Evolutionary conservation across 2,329 filamentous ascomycete genomes (phyloP).

Genomic region (Fusarium sublunatum): DNA sequence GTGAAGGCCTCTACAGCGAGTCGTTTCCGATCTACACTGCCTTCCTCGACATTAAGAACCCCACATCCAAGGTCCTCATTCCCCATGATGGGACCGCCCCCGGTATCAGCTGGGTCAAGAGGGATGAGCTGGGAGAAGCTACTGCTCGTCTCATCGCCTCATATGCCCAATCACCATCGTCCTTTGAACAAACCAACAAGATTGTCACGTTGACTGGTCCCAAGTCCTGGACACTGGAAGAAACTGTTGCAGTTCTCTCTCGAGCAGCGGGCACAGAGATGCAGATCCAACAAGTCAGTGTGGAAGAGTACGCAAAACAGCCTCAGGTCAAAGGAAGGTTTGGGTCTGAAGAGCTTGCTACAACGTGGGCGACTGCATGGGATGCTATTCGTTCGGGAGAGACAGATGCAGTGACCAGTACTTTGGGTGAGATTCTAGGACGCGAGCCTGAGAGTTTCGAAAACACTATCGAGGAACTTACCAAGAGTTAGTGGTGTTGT

Average conservation of each 20-base stretch:
- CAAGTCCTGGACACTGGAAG: slow-evolving; percentile 4
- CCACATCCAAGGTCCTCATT: not conserved
- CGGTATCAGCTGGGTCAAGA: slow-evolving; percentile 33
- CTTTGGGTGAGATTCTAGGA: slow-evolving; percentile 8
- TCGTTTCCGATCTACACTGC: slow-evolving; percentile 36
- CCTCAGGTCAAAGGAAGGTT: slow-evolving; percentile 22
- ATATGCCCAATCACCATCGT: not conserved
- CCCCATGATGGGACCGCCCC: slow-evolving; percentile 27
- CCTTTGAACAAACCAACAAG: slow-evolving; percentile 3
- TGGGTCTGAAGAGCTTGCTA: slow-evolving; percentile 2
- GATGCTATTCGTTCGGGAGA: slow-evolving; percentile 29
- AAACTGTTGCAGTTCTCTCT: slow-evolving; percentile 13
- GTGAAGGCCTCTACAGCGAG: slow-evolving; percentile 36
- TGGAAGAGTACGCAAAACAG: slow-evolving; percentile 28
- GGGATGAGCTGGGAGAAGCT: slow-evolving; percentile 35
- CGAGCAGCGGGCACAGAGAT: not conserved
- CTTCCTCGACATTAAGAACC: slow-evolving; percentile 23
- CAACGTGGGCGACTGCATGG: slow-evolving; percentile 36
- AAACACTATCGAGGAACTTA: slow-evolving; percentile 14
- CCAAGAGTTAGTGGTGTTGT: not conserved
- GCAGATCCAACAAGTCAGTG: slow-evolving; percentile 13
- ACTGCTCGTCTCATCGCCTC: slow-evolving; percentile 24
- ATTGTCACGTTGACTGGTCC: slow-evolving; percentile 23
- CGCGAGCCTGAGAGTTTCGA: slow-evolving; percentile 30
- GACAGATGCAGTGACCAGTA: slow-evolving; percentile 12